Evolutionary conservation across 495 filamentous ascomycete genomes (phyloP), one percentile per base, ranked within the genome.

Genomic region (Cairneyella variabilis): DNA sequence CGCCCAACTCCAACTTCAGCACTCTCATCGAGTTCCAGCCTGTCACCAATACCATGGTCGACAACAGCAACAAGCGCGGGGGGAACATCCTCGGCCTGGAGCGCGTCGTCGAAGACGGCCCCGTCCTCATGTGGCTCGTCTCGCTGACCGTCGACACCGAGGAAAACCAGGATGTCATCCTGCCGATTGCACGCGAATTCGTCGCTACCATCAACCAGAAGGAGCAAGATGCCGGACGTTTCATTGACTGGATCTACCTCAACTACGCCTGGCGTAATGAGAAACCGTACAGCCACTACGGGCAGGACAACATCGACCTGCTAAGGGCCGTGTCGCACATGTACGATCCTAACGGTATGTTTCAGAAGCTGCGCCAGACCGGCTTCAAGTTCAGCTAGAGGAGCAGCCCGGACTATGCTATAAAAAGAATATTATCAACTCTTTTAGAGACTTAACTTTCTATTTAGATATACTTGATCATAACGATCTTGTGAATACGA

Each of bases 51-150:
- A 27, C 37, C 26, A 50, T 57, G 23, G 54, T 36, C 11, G 18
- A 51, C 1, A 50, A 43, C 17, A 32, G 27, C 25, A 25, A 26
- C 18, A 18, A 41, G 25, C 20, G 25, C 25, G 54, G 54, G 1
- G 54, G 54, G 16, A 57, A 50, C 47, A 27, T 57, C 22, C 23
- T 57, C 14, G 54, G 54, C n/a, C 30, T 57, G 2, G 54, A 57
- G 30, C 22, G n/a, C 7, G 14, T 44, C 23, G 36, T 46, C 38
- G 39, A 41, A 28, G 14, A 51, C 23, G 46, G 38, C 42, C 82
- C 54, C 65, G 73, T 10, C 58, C 82, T 16, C 76, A 76, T 12
- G 54, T 83, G 0, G 65, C 73, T n/a, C 56, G 66, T 64, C 0
- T 64, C 68, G 2, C 47, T 75, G 9, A 60, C 25, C 23, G 38